A percentile compares a stretch with the other conserved stretches of the same genome.
These are phyloP conservation scores for Clonostachys solani DNA, from an alignment of 2,329 filamentous ascomycete genomes.

Conservation along the genomic window DNA sequence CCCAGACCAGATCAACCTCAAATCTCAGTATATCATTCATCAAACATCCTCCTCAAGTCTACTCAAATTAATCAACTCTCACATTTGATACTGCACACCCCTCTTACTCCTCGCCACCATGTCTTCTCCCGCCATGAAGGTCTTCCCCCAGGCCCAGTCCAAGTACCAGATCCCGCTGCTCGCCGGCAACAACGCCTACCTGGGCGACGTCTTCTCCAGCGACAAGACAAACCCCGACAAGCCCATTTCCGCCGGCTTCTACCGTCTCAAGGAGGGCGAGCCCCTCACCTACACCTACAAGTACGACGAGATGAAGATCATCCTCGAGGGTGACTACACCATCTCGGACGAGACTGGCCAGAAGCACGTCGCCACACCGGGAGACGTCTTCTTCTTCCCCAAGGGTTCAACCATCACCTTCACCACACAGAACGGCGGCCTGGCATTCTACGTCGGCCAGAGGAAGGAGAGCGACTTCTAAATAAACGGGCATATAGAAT, in stretches of 20 bases:
- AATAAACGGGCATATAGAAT: not conserved
- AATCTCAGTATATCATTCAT: too few species aligned
- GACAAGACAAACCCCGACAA: conserved; percentile 50
- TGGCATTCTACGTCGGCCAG: conserved; percentile 53
- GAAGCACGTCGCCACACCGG: conserved; percentile 52
- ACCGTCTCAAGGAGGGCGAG: conserved; percentile 63
- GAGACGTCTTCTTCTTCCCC: conserved; percentile 67
- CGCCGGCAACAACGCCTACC: conserved; percentile 63
- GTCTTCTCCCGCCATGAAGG: conserved; percentile 31
- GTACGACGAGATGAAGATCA: conserved; percentile 73
- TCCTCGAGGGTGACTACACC: conserved; percentile 62
- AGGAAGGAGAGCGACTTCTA: conserved; percentile 24
- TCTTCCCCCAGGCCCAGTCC: conserved; percentile 54
- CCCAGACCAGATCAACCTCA: not conserved
- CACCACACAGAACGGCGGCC: conserved; percentile 52
- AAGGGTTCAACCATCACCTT: conserved; percentile 65
- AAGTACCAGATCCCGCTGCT: conserved; percentile 61
- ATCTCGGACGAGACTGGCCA: conserved; percentile 60
- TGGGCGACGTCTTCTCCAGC: conserved; percentile 58
- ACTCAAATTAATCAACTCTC: too few species aligned
- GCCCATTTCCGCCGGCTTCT: conserved; percentile 61
- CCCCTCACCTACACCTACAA: conserved; percentile 65
- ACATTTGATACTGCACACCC: too few species aligned
- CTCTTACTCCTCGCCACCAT: conserved; percentile 13
- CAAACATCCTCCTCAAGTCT: too few species aligned